Evolutionary conservation across 2,329 filamentous ascomycete genomes (phyloP).

Genomic region (Trichoderma harzianum): DNA sequence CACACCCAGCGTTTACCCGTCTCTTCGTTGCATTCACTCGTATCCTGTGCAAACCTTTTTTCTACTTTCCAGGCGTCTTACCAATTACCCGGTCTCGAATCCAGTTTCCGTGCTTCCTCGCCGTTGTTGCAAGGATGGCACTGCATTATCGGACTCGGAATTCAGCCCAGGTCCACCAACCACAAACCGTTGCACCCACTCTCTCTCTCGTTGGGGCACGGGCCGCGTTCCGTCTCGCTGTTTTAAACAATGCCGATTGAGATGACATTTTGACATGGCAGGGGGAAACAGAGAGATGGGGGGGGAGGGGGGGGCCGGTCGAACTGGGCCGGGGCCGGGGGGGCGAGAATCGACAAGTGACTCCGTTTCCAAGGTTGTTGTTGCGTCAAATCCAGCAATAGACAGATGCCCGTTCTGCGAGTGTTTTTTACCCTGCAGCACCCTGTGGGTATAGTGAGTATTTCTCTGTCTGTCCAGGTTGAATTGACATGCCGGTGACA

Average conservation of each 20-base stretch:
- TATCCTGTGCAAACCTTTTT: not conserved
- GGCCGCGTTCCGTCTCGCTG: not conserved
- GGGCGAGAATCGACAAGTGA: not conserved
- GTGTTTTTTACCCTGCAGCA: not conserved
- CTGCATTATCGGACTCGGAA: not conserved
- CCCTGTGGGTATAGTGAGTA: not conserved
- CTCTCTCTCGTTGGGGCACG: not conserved
- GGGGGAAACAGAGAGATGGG: not conserved
- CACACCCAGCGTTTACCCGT: not conserved
- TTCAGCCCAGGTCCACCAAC: slow-evolving; percentile 3
- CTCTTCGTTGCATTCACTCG: not conserved
- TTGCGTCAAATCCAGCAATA: not conserved
- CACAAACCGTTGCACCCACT: not conserved
- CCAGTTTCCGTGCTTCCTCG: not conserved
- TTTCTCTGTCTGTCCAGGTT: not conserved
- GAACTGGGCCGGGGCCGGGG: not conserved
- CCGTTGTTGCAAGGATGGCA: not conserved
- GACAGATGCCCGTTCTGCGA: not conserved
- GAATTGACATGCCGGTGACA: not conserved
- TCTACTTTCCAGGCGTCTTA: not conserved
- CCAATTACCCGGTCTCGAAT: not conserved
- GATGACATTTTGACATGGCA: not conserved
- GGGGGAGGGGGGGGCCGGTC: not conserved
- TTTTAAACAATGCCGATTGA: not conserved
- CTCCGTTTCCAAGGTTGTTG: not conserved